A percentile compares a stretch with the other conserved stretches of the same genome.
These are phyloP conservation scores for Boletus barrowsii DNA, from an alignment of 768 basidiomycete genomes.

Conservation along the genomic window DNA sequence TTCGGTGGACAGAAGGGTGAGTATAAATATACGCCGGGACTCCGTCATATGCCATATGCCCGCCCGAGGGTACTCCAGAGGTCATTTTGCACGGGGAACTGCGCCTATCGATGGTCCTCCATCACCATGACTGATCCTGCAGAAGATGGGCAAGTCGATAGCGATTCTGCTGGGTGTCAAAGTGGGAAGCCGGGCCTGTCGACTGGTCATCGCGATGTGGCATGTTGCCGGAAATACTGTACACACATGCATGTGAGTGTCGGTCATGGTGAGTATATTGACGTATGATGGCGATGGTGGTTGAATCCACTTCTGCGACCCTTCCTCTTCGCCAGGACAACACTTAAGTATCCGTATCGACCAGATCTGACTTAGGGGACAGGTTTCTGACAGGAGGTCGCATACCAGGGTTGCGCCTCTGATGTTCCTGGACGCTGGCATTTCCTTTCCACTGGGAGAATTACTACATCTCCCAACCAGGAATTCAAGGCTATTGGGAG, in stretches of 20 bases:
- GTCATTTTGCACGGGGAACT: no score
- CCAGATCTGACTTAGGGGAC: background rate
- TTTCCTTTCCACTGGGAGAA: slow-evolving; percentile 2
- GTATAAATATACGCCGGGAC: no score
- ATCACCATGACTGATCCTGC: background rate
- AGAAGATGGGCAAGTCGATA: background rate
- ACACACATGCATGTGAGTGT: background rate
- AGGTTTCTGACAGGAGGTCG: background rate
- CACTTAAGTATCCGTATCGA: slow-evolving; percentile 1
- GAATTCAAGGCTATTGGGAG: slow-evolving; percentile 34
- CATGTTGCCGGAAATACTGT: background rate
- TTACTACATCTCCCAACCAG: slow-evolving; percentile 2
- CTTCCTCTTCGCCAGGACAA: slow-evolving; percentile 1
- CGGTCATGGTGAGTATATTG: background rate
- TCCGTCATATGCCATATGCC: no score
- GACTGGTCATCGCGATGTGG: background rate
- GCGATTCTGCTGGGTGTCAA: no score
- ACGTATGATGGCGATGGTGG: background rate
- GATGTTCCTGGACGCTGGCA: background rate
- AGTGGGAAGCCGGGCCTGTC: no score
- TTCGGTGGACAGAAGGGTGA: no score
- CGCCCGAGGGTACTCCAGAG: no score
- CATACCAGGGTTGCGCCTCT: background rate
- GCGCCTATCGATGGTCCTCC: background rate
- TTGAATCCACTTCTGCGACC: background rate